phyloP scores from a whole-genome alignment of 164 flowering plant species.

The Malania oleifera region DNA sequence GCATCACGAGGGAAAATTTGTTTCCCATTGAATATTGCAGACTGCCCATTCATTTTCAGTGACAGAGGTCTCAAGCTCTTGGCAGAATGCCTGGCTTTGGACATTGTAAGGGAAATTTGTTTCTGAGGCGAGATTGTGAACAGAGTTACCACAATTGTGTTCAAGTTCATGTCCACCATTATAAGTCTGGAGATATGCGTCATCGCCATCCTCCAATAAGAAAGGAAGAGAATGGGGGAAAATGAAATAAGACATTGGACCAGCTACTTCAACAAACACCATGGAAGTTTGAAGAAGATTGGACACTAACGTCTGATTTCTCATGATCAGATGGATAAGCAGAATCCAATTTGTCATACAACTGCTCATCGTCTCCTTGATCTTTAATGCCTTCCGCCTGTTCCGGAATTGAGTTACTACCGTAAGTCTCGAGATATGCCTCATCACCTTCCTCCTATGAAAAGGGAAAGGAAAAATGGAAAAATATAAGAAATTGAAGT shows the following conservation, averaged over 20 bases:
- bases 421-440: constrained; percentile 43
- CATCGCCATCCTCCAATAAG: constrained; percentile 66
- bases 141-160: constrained; percentile 19
- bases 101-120: constrained; percentile 21
- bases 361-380: constrained; percentile 54
- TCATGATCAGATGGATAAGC: constrained; percentile 68
- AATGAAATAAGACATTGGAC: background rate
- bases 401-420: no score
- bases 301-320: constrained; percentile 43
- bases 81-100: constrained; percentile 17
- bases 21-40: background rate
- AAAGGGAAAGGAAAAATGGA: background rate
- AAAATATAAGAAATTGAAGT: background rate
- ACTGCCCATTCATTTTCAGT: background rate
- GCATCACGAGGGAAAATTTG: background rate
- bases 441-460: constrained; percentile 70
- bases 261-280: background rate
- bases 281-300: background rate
- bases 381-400: constrained; percentile 62
- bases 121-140: constrained; percentile 17
- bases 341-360: constrained; percentile 63
- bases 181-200: constrained; percentile 57
- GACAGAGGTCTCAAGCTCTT: constrained; percentile 6
- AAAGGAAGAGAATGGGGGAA: constrained; percentile 1
- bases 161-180: constrained; percentile 28